These are phyloP conservation scores for Verticillium albo-atrum DNA, from an alignment of 2,329 filamentous ascomycete species.

Conservation along the genomic window DNA sequence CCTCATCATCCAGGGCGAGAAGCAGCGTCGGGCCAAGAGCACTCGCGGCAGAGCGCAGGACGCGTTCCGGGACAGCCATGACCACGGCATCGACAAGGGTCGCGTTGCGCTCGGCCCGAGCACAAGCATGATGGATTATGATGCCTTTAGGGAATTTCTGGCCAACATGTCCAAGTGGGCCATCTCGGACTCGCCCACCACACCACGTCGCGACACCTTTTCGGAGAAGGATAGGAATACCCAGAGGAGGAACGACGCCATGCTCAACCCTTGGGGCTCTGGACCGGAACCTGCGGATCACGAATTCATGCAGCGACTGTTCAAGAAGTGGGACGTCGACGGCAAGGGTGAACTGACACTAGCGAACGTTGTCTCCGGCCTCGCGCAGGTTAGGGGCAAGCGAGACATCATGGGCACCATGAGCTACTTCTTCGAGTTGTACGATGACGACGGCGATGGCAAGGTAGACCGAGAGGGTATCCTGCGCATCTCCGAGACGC, in stretches of 20 bases:
- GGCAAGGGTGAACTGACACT: conserved; percentile 73
- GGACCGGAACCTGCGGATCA: conserved; percentile 77
- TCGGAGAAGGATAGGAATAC: conserved; percentile 37
- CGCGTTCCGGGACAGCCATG: conserved; percentile 28
- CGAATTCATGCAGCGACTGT: conserved; percentile 87
- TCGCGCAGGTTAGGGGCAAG: conserved; percentile 88
- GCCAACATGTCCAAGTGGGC: conserved; percentile 91
- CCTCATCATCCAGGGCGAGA: conserved; percentile 72
- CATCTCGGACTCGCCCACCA: conserved; percentile 74
- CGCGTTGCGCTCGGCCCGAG: conserved; percentile 85
- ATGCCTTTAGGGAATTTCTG: conserved; percentile 90
- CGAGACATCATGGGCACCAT: conserved; percentile 97
- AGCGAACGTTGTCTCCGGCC: conserved; percentile 85
- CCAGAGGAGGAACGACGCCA: conserved; percentile 25
- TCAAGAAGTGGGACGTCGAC: conserved; percentile 82
- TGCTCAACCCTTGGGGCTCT: conserved; percentile 47
- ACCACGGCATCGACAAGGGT: conserved; percentile 68
- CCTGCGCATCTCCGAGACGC: conserved; percentile 84
- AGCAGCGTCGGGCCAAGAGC: conserved; percentile 59
- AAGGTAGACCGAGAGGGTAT: conserved; percentile 95
- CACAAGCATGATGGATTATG: conserved; percentile 93
- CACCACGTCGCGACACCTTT: conserved; percentile 42
- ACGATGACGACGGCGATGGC: conserved; percentile 88
- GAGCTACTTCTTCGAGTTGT: conserved; percentile 95
- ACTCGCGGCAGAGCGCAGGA: conserved; percentile 46